A percentile compares a stretch with the other conserved stretches of the same genome.
Evolutionary conservation across 2,329 filamentous ascomycete genomes (phyloP).

Genomic region (Ascochyta rabiei): DNA sequence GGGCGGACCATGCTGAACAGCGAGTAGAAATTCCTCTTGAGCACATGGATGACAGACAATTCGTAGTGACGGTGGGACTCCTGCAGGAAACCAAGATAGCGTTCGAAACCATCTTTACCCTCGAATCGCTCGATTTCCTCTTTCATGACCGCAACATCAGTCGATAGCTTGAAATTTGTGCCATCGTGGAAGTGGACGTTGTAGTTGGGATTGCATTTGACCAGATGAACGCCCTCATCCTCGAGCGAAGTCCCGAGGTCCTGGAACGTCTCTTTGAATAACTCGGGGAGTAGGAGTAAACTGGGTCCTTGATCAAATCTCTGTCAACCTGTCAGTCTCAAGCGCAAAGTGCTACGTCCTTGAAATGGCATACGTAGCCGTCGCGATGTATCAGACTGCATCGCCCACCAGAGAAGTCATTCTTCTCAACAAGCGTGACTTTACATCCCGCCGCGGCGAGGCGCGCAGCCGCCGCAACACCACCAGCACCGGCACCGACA

Average conservation of each 20-base stretch:
- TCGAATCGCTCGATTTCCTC: conserved; percentile 74
- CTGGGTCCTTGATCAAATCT: conserved; percentile 80
- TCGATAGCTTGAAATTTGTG: conserved; percentile 66
- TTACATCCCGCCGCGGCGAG: conserved; percentile 72
- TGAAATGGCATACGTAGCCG: conserved; percentile 57
- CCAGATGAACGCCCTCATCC: conserved; percentile 68
- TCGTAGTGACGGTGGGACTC: conserved; percentile 76
- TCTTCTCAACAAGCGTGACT: conserved; percentile 82
- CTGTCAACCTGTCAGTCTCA: conserved; percentile 31
- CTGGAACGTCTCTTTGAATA: conserved; percentile 72
- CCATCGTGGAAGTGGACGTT: conserved; percentile 75
- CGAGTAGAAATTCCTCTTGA: conserved; percentile 70
- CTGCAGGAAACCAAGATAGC: conserved; percentile 70
- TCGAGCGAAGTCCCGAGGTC: conserved; percentile 72
- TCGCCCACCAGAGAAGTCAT: conserved; percentile 72
- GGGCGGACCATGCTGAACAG: conserved; percentile 63
- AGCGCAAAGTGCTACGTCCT: neutral
- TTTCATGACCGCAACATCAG: conserved; percentile 75
- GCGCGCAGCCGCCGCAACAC: conserved; percentile 73
- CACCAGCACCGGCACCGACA: conserved; percentile 71
- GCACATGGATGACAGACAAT: conserved; percentile 67
- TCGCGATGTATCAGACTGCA: conserved; percentile 69
- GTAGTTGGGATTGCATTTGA: conserved; percentile 79
- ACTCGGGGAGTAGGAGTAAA: conserved; percentile 71
- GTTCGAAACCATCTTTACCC: conserved; percentile 70